A percentile compares a stretch with the other conserved stretches of the same genome.
phyloP scores from a whole-genome alignment of 140 eudicot genomes.

The Senecio squalidus region DNA sequence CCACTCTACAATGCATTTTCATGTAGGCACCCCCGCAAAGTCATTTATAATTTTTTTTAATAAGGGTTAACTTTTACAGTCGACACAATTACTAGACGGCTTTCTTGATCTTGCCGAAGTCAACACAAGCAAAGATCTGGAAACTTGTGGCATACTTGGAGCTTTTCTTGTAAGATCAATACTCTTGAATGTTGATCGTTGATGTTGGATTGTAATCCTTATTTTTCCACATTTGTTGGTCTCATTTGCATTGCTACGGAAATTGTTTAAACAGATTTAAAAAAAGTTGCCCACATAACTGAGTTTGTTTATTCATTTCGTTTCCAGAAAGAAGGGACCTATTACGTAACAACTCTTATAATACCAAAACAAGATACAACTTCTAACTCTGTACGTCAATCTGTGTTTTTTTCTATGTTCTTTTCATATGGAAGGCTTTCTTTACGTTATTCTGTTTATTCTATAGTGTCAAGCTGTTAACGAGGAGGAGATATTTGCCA shows the following conservation, averaged over 20 bases:
- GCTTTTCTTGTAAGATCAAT: constrained; percentile 53
- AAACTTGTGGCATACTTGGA: constrained; percentile 75
- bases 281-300: constrained; percentile 1
- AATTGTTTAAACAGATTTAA: constrained; percentile 1
- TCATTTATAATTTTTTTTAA: background rate
- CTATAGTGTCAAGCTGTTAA: constrained; percentile 62
- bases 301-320: background rate
- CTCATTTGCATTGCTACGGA: background rate
- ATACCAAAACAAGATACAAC: constrained; percentile 76
- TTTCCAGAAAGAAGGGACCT: constrained; percentile 51
- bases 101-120: constrained; percentile 62
- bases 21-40: constrained; percentile 8
- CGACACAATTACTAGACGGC: constrained; percentile 58
- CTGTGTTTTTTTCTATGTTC: background rate
- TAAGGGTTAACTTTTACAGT: constrained; percentile 20
- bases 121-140: constrained; percentile 62
- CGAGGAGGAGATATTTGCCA: constrained; percentile 66
- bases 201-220: constrained; percentile 2
- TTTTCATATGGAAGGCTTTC: constrained; percentile 4
- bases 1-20: background rate
- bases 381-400: constrained; percentile 47
- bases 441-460: constrained; percentile 17
- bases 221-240: background rate
- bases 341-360: constrained; percentile 54
- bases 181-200: background rate